Base-by-base conservation (phyloP, 768 basidiomycete species). In the Kwoniella bestiolae region DNA sequence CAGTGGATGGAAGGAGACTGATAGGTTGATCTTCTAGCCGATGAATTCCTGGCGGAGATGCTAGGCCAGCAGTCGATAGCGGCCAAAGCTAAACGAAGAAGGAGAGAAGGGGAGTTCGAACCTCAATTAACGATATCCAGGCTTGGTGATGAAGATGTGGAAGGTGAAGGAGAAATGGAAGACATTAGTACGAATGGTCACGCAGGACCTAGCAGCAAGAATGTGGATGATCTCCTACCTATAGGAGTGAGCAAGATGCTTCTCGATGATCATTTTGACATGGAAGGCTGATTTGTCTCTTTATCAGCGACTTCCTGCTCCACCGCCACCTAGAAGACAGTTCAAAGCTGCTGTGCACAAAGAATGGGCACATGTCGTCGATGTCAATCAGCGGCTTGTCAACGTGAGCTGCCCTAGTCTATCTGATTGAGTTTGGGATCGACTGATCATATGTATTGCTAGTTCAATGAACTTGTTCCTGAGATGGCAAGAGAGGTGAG, bases 341-440 rank as follows among this genome's bases (percentile, higher is more conserved):
- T 69, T 74, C 68, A 67, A 75, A 67, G 67, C 68, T 55, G 63
- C 63, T 66, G 83, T 70, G 83, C 94, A 94, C 82, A 90, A 91
- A 52, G 93, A 97, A 68, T 99, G 96, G 96, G 96, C 96, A 1
- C 96, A 97, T 84, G 90, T 92, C 28, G 91, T 98, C 29, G 91
- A 98, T 74, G 88, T 97, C 65, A 92, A 92, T 74, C 89, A 90
- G 66, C 91, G 92, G 23, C 88, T 96, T 79, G 83, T 84, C 14
- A 95, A 97, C 77, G 81, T 82, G 21, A 65, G 81, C n/a, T n/a
- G n/a, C n/a, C n/a, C n/a, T n/a, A n/a, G n/a, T n/a, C n/a, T n/a
- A n/a, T n/a, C 7, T 56, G 38, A 32, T 12, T 16, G 32, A 35
- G 12, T 8, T 41, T 41, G 38, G 38, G 18, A 0, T n/a, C 3